A percentile compares a stretch with the other conserved stretches of the same genome.
phyloP scores from a whole-genome alignment of 1,284 basidiomycete genomes.

The Ceraceosorus guamensis region DNA sequence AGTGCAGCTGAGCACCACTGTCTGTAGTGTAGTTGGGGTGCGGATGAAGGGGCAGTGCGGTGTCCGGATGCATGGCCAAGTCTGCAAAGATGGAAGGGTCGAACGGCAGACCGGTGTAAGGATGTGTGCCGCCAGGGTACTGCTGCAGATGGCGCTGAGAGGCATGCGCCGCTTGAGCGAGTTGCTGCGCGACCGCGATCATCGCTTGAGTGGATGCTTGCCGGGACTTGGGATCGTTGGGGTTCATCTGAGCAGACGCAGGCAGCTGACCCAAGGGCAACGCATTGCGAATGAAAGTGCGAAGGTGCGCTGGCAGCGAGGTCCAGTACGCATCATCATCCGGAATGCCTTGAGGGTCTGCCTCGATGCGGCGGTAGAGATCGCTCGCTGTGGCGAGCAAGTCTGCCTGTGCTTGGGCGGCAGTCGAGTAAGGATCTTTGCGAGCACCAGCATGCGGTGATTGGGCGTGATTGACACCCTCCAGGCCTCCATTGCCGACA shows the following conservation, averaged over 20 bases:
- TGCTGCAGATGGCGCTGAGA: conserved; percentile 40
- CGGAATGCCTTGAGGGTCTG: conserved; percentile 41
- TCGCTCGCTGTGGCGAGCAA: conserved; percentile 45
- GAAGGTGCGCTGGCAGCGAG: conserved; percentile 55
- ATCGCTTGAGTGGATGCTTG: conserved; percentile 45
- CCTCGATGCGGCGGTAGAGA: conserved; percentile 45
- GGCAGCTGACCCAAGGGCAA: conserved; percentile 51
- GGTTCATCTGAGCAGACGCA: conserved; percentile 23
- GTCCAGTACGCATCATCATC: conserved; percentile 59
- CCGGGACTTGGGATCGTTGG: conserved; percentile 32
- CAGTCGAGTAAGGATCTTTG: conserved; percentile 20
- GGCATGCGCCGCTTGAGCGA: conserved; percentile 44
- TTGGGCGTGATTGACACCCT: not conserved
- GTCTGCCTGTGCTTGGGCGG: conserved; percentile 44
- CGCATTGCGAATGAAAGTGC: conserved; percentile 57
- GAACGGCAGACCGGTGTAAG: conserved; percentile 37
- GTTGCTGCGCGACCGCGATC: conserved; percentile 48
- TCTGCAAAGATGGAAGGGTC: conserved; percentile 45
- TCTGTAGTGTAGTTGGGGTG: conserved; percentile 22
- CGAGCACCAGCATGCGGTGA: not conserved
- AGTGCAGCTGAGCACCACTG: conserved; percentile 14
- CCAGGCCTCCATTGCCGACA: conserved; percentile 2
- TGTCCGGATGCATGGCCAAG: conserved; percentile 34
- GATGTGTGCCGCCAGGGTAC: conserved; percentile 28
- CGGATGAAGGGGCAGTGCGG: conserved; percentile 29